A percentile compares a stretch with the other conserved stretches of the same genome.
Evolutionary conservation across 176 grass and related monocot species (phyloP).

Genomic region (Pontederia paniculata): DNA sequence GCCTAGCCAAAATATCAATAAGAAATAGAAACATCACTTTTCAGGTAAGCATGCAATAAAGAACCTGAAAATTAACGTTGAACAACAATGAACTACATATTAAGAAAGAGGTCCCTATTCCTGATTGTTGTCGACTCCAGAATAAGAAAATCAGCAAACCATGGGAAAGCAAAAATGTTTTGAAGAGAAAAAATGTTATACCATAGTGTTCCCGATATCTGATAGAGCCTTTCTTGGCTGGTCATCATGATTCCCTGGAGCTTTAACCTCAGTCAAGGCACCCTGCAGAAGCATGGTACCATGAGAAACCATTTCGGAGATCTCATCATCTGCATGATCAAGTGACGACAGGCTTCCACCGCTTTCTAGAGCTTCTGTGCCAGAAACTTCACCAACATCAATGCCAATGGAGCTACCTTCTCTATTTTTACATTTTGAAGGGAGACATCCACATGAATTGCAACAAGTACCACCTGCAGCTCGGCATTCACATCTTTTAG

Average conservation of each 20-base stretch:
- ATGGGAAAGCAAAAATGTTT: too few relatives aligned
- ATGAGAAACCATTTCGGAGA: conserved; percentile 28
- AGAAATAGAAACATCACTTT: background rate
- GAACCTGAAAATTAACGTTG: too few relatives aligned
- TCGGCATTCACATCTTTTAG: conserved; percentile 70
- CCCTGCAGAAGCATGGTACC: conserved; percentile 45
- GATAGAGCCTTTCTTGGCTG: conserved; percentile 48
- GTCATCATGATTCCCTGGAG: conserved; percentile 12
- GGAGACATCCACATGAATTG: conserved; percentile 39
- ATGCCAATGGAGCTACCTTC: conserved; percentile 15
- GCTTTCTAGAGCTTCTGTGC: conserved; percentile 10
- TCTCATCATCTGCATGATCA: conserved; percentile 27
- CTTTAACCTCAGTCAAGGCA: conserved; percentile 27
- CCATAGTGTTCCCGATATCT: conserved; percentile 51
- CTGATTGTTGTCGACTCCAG: too few relatives aligned
- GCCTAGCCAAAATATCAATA: conserved; percentile 20
- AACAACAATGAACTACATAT: too few relatives aligned
- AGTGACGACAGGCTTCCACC: conserved; percentile 21
- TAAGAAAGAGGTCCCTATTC: too few relatives aligned
- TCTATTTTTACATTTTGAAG: conserved; percentile 66
- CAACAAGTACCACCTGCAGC: conserved; percentile 35
- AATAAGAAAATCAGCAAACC: too few relatives aligned
- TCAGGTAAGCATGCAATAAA: background rate
- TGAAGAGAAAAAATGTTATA: conserved; percentile 13
- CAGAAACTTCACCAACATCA: conserved; percentile 17